These are phyloP conservation scores for Nymphaea colorata DNA, from an alignment of 164 flowering plant genomes.

Conservation along the genomic window DNA sequence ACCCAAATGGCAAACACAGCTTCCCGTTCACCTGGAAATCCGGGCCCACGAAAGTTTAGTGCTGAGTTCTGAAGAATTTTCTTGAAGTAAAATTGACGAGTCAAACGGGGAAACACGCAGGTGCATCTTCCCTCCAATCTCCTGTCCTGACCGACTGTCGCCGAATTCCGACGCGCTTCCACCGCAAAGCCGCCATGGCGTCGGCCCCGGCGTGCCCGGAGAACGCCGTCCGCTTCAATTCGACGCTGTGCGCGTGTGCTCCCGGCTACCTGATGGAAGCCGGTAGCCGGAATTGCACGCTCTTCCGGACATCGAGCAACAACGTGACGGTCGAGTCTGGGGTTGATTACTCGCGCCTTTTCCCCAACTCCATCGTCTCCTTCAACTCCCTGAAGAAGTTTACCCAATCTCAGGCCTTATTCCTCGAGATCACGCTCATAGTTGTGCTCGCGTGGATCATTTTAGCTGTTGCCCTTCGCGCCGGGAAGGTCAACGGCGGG, in stretches of 20 bases:
- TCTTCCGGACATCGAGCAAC: slow-evolving; percentile 16
- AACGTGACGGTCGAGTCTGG: slow-evolving; percentile 30
- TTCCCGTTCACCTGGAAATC: too few species aligned
- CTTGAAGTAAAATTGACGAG: too few species aligned
- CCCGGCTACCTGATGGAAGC: slow-evolving; percentile 43
- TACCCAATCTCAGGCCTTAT: slow-evolving; percentile 24
- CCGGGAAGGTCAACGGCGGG: slow-evolving; percentile 50
- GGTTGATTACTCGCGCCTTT: slow-evolving; percentile 31
- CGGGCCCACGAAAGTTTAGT: too few species aligned
- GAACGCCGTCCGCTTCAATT: slow-evolving; percentile 51
- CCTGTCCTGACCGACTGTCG: too few species aligned
- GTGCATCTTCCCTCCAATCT: too few species aligned
- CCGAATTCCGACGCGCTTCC: too few species aligned
- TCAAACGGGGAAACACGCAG: too few species aligned
- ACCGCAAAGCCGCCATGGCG: not conserved
- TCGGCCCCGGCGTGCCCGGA: slow-evolving; percentile 30
- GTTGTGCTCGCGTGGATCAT: slow-evolving; percentile 52
- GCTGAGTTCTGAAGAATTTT: too few species aligned
- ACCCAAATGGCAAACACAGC: too few species aligned
- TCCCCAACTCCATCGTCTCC: slow-evolving; percentile 44
- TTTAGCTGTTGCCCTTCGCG: slow-evolving; percentile 46
- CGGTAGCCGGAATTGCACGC: slow-evolving; percentile 24
- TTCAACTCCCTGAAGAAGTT: slow-evolving; percentile 62
- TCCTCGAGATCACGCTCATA: slow-evolving; percentile 36
- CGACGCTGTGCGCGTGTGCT: slow-evolving; percentile 51